A percentile compares a stretch with the other conserved stretches of the same genome.
These are phyloP conservation scores for Mariannaea elegans DNA, from an alignment of 2,329 filamentous ascomycete genomes.

Conservation along the genomic window DNA sequence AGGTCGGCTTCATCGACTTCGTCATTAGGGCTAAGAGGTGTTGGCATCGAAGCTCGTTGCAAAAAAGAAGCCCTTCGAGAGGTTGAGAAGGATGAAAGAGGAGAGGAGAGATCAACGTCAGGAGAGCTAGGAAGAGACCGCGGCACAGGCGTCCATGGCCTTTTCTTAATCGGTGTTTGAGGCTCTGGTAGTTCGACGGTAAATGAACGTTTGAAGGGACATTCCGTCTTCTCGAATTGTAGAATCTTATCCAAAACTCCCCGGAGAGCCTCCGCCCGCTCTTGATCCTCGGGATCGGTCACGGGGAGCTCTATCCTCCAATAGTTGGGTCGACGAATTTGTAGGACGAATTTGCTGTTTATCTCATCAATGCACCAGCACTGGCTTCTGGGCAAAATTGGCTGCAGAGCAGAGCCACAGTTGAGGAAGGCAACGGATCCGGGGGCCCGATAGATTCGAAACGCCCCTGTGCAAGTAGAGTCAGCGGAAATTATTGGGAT, in stretches of 20 bases:
- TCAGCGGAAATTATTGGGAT: background rate
- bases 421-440: constrained; percentile 89
- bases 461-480: constrained; percentile 61
- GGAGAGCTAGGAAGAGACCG: constrained; percentile 22
- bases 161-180: constrained; percentile 72
- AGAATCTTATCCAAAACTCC: constrained; percentile 76
- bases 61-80: constrained; percentile 30
- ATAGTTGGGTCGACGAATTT: constrained; percentile 83
- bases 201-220: constrained; percentile 83
- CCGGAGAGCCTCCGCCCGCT: constrained; percentile 73
- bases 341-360: constrained; percentile 83
- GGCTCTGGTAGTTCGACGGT: constrained; percentile 76
- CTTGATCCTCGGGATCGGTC: constrained; percentile 55
- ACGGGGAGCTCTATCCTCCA: constrained; percentile 89
- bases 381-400: constrained; percentile 88
- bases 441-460: constrained; percentile 86
- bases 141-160: constrained; percentile 69
- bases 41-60: constrained; percentile 27
- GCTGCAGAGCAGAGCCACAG: constrained; percentile 83
- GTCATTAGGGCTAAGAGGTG: constrained; percentile 16
- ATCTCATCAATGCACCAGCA: constrained; percentile 92
- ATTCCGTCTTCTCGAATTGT: constrained; percentile 87
- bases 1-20: constrained; percentile 20
- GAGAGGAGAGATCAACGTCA: constrained; percentile 20
- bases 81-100: constrained; percentile 11